A percentile compares a stretch with the other conserved stretches of the same genome.
These are phyloP conservation scores for Helicostylum pulchrum DNA, from an alignment of 192 early-diverging fungal species.

Conservation along the genomic window DNA sequence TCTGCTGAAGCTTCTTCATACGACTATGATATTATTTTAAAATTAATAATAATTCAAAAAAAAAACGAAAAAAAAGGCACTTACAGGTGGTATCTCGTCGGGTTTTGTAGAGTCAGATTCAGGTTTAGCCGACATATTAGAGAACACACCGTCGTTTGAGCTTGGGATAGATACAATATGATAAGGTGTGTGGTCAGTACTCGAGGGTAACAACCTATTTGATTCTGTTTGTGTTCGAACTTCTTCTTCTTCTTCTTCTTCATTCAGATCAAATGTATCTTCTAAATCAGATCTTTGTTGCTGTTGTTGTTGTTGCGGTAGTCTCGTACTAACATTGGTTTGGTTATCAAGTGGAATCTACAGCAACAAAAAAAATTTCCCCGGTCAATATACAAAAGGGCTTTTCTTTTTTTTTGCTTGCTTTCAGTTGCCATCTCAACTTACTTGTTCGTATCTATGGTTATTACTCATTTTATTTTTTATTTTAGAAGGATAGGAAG, in stretches of 20 bases:
- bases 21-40: slow-evolving; percentile 16
- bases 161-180: neutral
- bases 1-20: slow-evolving; percentile 79
- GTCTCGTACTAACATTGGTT: no score
- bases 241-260: slow-evolving; percentile 11
- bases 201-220: neutral
- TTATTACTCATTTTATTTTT: no score
- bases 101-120: slow-evolving; percentile 37
- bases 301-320: no score
- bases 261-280: slow-evolving; percentile 4
- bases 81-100: slow-evolving; percentile 43
- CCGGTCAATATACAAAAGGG: no score
- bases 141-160: slow-evolving; percentile 46
- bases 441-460: no score
- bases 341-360: no score
- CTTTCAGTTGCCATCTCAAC: no score
- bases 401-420: no score
- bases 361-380: no score
- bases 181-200: neutral
- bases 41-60: neutral
- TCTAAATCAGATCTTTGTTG: slow-evolving; percentile 14
- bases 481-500: no score
- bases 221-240: neutral
- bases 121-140: slow-evolving; percentile 51
- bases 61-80: neutral